A percentile compares a stretch with the other conserved stretches of the same genome.
Evolutionary conservation across 1,284 basidiomycete species (phyloP).

Genomic region (Ceratobasidium sp.): DNA sequence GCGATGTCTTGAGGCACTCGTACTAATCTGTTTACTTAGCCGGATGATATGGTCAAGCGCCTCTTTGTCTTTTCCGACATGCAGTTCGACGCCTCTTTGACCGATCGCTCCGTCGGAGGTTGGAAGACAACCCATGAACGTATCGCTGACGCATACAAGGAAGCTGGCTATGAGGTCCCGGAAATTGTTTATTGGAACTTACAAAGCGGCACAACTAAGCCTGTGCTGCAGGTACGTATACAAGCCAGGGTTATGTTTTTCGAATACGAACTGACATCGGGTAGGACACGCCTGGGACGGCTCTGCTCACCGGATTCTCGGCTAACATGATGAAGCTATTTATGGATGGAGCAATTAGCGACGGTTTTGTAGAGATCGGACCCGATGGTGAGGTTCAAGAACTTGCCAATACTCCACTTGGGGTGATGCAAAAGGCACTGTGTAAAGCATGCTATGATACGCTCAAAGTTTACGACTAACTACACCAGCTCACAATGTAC

Average conservation of each 20-base stretch:
- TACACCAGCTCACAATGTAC: too few relatives aligned
- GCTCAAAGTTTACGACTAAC: slow-evolving; percentile 54
- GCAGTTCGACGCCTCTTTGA: slow-evolving; percentile 71
- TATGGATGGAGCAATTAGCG: slow-evolving; percentile 62
- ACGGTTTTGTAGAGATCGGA: slow-evolving; percentile 50
- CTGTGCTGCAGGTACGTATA: slow-evolving; percentile 36
- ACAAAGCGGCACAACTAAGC: slow-evolving; percentile 48
- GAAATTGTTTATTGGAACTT: slow-evolving; percentile 72
- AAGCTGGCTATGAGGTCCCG: slow-evolving; percentile 75
- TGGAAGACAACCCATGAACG: slow-evolving; percentile 74
- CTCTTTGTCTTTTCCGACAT: slow-evolving; percentile 82
- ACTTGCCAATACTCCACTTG: slow-evolving; percentile 29
- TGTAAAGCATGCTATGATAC: slow-evolving; percentile 63
- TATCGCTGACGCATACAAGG: slow-evolving; percentile 65
- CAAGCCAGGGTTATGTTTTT: neutral
- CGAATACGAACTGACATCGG: neutral
- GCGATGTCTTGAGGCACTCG: neutral
- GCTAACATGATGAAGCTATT: slow-evolving; percentile 79
- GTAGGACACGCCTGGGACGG: slow-evolving; percentile 64
- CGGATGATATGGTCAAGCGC: slow-evolving; percentile 75
- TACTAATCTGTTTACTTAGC: slow-evolving; percentile 45
- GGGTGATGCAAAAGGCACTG: slow-evolving; percentile 68
- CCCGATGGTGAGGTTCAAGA: slow-evolving; percentile 57
- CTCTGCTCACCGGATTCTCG: slow-evolving; percentile 76
- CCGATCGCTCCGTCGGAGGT: neutral